Evolutionary conservation across 2,329 filamentous ascomycete genomes (phyloP).

Genomic region (Monascus ruber): DNA sequence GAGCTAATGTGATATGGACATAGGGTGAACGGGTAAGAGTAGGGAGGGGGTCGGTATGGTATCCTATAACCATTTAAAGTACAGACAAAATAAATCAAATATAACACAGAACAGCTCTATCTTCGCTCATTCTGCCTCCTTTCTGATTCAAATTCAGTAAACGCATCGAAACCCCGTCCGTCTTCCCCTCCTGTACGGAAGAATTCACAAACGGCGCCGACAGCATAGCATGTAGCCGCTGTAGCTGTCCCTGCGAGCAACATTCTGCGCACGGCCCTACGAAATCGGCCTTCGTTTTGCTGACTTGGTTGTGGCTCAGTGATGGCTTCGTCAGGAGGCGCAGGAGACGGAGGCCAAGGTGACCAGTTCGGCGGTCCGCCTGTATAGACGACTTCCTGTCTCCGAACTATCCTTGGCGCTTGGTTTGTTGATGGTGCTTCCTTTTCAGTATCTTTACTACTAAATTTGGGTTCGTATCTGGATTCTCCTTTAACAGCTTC

Average conservation of each 20-base stretch:
- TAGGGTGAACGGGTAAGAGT: too few relatives aligned
- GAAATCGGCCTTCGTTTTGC: slow-evolving; percentile 5
- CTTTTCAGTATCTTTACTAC: not conserved
- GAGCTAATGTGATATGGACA: too few relatives aligned
- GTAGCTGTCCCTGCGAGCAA: slow-evolving; percentile 23
- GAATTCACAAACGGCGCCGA: slow-evolving; percentile 30
- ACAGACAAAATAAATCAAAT: not conserved
- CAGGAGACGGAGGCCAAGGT: slow-evolving; percentile 7
- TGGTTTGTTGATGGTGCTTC: not conserved
- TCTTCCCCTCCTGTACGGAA: slow-evolving; percentile 31
- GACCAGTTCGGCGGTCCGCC: slow-evolving; percentile 16
- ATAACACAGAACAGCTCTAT: not conserved
- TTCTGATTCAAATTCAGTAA: slow-evolving; percentile 29
- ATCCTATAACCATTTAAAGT: too few relatives aligned
- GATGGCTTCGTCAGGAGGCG: not conserved
- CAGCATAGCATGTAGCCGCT: slow-evolving; percentile 29
- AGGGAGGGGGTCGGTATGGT: too few relatives aligned
- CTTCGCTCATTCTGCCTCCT: slow-evolving; percentile 13
- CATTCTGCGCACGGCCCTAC: slow-evolving; percentile 19
- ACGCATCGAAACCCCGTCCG: slow-evolving; percentile 26
- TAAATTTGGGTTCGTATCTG: not conserved
- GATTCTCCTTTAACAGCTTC: not conserved
- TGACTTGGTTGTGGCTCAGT: not conserved
- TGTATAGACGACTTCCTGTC: slow-evolving; percentile 10
- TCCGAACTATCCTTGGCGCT: slow-evolving; percentile 11